Percentiles rank a stretch among this genome's conserved stretches.
Conservation (phyloP, 2,329 filamentous ascomycete genomes). For the Botrytis fabae region DNA sequence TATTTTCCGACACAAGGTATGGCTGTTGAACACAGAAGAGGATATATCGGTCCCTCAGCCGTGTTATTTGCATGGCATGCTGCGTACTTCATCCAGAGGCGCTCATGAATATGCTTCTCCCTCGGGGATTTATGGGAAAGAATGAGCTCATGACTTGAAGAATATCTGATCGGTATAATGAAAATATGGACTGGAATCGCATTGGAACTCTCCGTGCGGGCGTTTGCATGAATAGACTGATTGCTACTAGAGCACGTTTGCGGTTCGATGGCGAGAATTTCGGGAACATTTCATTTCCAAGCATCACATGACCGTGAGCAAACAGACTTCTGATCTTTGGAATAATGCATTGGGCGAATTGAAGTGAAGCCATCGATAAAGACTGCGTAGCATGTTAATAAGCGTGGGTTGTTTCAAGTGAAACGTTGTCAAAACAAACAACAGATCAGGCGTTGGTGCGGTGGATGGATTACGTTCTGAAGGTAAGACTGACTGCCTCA, state of each 20-base stretch:
- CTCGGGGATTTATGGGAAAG: background rate
- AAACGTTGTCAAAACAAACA: background rate
- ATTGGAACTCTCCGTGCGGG: background rate
- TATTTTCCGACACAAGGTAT: background rate
- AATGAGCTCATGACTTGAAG: constrained; percentile 2
- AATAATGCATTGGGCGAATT: background rate
- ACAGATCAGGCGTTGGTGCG: background rate
- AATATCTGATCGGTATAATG: background rate
- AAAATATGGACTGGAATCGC: background rate
- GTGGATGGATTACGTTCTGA: background rate
- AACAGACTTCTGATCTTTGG: background rate
- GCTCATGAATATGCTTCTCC: background rate
- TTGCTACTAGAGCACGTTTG: background rate
- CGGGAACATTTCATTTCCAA: background rate
- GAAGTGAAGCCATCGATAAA: background rate
- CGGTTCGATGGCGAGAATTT: background rate
- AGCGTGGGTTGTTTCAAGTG: background rate
- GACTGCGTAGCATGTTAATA: background rate
- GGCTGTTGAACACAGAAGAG: background rate
- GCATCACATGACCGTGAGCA: background rate
- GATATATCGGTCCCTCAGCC: background rate
- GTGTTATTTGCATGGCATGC: background rate
- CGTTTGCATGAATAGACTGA: background rate
- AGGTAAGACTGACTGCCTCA: background rate
- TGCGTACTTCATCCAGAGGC: background rate